Percentiles rank a stretch among this genome's conserved stretches.
These are phyloP conservation scores for Pythium oligandrum DNA, from an alignment of 352 stramenopile genomes.

Conservation along the genomic window DNA sequence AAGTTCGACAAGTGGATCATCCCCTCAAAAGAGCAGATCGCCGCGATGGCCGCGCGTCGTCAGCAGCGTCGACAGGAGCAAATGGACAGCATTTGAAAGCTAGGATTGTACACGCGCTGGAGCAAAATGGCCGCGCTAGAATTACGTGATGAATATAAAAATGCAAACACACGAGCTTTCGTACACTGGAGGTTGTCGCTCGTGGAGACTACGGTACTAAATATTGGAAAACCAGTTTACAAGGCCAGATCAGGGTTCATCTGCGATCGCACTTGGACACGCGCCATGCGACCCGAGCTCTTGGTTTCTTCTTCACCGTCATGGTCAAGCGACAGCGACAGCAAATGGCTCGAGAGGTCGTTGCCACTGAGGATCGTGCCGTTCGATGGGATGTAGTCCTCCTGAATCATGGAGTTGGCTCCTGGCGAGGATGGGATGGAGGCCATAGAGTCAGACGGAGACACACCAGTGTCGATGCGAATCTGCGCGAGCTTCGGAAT, in stretches of 20 bases:
- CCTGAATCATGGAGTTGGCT: conserved; percentile 39
- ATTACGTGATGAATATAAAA: too few species aligned
- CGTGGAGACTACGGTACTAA: too few species aligned
- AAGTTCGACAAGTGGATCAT: conserved; percentile 61
- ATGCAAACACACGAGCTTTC: too few species aligned
- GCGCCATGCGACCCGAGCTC: conserved; percentile 7
- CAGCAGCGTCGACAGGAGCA: conserved; percentile 1
- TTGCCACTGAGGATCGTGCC: conserved; percentile 11
- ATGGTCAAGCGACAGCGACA: conserved; percentile 44
- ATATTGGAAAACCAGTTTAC: too few species aligned
- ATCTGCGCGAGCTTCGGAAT: conserved; percentile 74
- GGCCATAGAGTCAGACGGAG: conserved; percentile 31
- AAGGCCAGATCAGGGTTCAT: conserved; percentile 26
- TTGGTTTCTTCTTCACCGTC: conserved; percentile 4
- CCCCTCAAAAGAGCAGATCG: conserved; percentile 61
- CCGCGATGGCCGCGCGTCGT: conserved; percentile 17
- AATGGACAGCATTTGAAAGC: background rate
- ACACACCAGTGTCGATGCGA: conserved; percentile 44
- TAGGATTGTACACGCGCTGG: too few species aligned
- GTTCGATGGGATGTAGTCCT: conserved; percentile 71
- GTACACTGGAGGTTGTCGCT: too few species aligned
- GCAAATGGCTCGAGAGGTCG: conserved; percentile 41
- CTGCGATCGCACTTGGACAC: conserved; percentile 18
- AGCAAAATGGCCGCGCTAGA: too few species aligned
- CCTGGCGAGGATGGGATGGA: conserved; percentile 24